Base-by-base conservation (phyloP, 2,329 filamentous ascomycete species). In the Hypoxylon sp. region DNA sequence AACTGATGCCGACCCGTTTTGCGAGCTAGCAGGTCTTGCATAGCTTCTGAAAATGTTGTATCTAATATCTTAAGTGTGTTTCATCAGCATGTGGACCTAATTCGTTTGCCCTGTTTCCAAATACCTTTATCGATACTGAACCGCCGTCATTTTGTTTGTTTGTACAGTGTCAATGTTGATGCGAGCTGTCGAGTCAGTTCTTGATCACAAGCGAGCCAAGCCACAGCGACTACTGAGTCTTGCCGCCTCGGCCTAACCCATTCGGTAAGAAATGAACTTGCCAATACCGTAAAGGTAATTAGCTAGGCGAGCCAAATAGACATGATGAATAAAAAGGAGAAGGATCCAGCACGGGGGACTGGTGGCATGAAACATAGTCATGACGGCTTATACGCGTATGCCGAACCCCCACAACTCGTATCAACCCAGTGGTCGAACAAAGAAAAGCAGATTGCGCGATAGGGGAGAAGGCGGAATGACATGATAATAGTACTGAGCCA, bases 391-490 rank as follows among this genome's bases (percentile, higher is more conserved):
- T 48, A 58, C 31, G 58, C 61, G 61, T 62, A 68, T 64, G 52
- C 56, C 53, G 53, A 70, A 54, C 60, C 60, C 62, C 65, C 58
- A 70, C 61, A 63, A 56, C 65, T 70, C 68, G 65, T 68, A 67
- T 70, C 60, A 56, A 70, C 56, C 24, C 32, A 32, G 10, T 46
- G 47, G 53, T 21, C 29, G 39, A 63, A 37, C 51, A 73, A 63
- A 69, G 59, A 54, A 55, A 63, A 59, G 55, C 35, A 46, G 46
- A 68, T 65, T 53, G 64, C 61, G 66, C 55, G 58, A 70, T 66
- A 63, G 62, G 61, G 48, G 47, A 59, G 57, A 44, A 53, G 31
- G 51, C 55, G 54, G 32, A 48, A 67, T 64, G 56, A 71, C 37
- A 64, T 61, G 37, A 60, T 35, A 27, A 27, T 27, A 60, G 50